Base-by-base conservation (phyloP, 176 grass and related monocot genomes). In the Oropetium thomaeum region DNA sequence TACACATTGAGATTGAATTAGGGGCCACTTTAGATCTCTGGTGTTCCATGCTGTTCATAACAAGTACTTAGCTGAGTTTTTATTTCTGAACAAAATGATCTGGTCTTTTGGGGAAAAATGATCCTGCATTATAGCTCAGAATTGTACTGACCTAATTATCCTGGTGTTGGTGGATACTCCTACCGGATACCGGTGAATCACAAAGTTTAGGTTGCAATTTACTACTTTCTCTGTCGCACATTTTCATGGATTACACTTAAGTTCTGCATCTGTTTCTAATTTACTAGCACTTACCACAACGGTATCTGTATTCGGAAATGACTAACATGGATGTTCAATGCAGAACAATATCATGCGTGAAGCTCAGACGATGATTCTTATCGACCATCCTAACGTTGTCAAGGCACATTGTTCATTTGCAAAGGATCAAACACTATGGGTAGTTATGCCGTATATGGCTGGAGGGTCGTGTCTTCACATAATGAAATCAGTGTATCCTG, bases 371-470 rank as follows among this genome's bases (percentile, higher is more conserved):
- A 99, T 95, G 96, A 90, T 84, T 57, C 84, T 99, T 41, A 94
- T 95, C 27, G 91, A 99, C 69, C 96, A 95, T 68, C 87, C 96
- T 40, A 94, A 99, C 44, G 91, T 99, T 38, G 76, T 99, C 10
- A 99, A 95, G 38, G 96, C 91, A 20, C 89, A 90, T 53, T 99
- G 96, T 55, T 92, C 96, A 23, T 95, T 98, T 69, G 85, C 90
- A 66, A 90, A 86, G 52, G 76, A 81, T 51, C 89, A 90, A 72
- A 83, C 84, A 14, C 33, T 98, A 20, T 98, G 89, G 91, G 86
- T 98, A 19, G 84, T 98, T 44, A 95, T 98, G 91, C 96, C 96
- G n/a, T 95, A 95, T 58, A 99, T 99, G 96, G 89, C 84, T 7
- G 91, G 86, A 52, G 96, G 96, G 17, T 99, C 96, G 69, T 93